Evolutionary conservation across 441 rosid species (phyloP).

Genomic region (Hura crepitans): DNA sequence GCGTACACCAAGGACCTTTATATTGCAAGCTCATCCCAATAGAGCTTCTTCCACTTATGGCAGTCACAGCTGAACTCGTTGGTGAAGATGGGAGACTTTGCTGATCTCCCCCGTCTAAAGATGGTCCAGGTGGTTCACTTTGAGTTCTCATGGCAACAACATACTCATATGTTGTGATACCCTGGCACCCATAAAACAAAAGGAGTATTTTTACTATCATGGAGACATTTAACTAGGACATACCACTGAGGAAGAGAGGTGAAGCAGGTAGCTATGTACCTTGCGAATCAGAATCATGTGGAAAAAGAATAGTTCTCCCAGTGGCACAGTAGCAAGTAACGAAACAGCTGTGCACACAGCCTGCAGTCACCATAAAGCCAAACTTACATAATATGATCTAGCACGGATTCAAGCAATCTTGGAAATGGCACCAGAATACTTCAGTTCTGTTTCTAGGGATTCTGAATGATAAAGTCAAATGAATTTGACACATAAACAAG

Average conservation of each 20-base stretch:
- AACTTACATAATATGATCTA: background rate
- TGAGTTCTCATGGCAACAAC: constrained; percentile 90
- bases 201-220: background rate
- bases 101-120: constrained; percentile 65
- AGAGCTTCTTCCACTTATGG: constrained; percentile 86
- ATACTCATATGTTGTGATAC: constrained; percentile 91
- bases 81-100: constrained; percentile 76
- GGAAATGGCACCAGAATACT: background rate
- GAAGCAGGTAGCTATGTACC: constrained; percentile 39
- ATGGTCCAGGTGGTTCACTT: constrained; percentile 74
- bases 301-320: constrained; percentile 89
- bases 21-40: constrained; percentile 76
- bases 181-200: constrained; percentile 46
- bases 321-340: constrained; percentile 70
- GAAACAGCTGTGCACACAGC: constrained; percentile 72
- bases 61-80: constrained; percentile 84
- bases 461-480: background rate
- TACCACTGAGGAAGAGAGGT: background rate
- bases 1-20: constrained; percentile 89
- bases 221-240: background rate
- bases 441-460: background rate
- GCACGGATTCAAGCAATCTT: background rate
- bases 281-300: constrained; percentile 82
- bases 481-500: too few species aligned
- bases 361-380: constrained; percentile 38